Base-by-base conservation (phyloP, 2,329 filamentous ascomycete genomes). In the Ploettnerulaceae sp. region DNA sequence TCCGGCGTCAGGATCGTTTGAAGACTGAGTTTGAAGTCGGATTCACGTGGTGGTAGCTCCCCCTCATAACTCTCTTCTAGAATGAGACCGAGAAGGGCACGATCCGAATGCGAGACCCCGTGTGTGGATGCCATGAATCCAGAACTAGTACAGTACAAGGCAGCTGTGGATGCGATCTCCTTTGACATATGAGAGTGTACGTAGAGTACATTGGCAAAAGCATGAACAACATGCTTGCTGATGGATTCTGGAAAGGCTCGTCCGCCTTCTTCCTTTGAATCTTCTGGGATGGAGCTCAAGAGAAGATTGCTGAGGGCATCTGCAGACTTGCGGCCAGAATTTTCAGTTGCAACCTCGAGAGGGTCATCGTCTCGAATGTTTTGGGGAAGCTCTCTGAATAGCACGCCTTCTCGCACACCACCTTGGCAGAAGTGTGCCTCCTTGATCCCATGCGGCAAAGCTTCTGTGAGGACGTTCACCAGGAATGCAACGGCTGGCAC, bases 351-450 rank as follows among this genome's bases (percentile, higher is more conserved):
- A 0, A 79, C 76, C 8, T 79, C 67, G 1, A 86, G 64, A 0
- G 82, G 81, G 46, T 77, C 67, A 48, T 80, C 69, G 1, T 66
- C 66, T 36, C 78, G 72, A 7, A 76, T 64, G 0, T 67, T 60
- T 0, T 65, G 56, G 0, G 69, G 52, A 6, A 86, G 70, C 31
- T 68, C 69, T 8, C 71, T 67, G 62, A 81, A 87, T 1, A 86
- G 67, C 46, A 75, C 75, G 0, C 83, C 83, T 66, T 86, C 83
- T 22, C 83, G 69, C 2, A 86, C 81, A 4, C 83, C 83, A 14
- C 83, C 83, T 59, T 87, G 83, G 51, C 81, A 84, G 66, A 87
- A 87, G 24, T 78, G 74, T 2, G 84, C 77, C 26, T 74, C 70
- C 32, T 74, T 73, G 51, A 85, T 77, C n/a, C 66, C 66, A 29